Base-by-base conservation (phyloP, 495 filamentous ascomycete species). In the Endocarpon pusillum region DNA sequence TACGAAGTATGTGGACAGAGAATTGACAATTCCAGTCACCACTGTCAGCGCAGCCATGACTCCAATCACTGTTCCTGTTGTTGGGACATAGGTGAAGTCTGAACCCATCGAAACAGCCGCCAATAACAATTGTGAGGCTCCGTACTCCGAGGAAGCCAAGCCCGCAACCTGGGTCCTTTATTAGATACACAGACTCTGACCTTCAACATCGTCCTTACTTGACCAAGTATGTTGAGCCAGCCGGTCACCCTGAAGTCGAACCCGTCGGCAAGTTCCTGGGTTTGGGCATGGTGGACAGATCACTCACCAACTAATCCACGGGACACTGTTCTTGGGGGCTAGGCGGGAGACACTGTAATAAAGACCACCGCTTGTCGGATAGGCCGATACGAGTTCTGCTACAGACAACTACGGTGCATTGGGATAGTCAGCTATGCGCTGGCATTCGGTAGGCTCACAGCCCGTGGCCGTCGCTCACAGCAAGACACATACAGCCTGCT, bases 181-280 rank as follows among this genome's bases (percentile, higher is more conserved):
- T n/a, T n/a, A n/a, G n/a, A n/a, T n/a, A n/a, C n/a, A n/a, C n/a
- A n/a, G n/a, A n/a, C n/a, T n/a, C n/a, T n/a, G n/a, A n/a, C n/a
- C n/a, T n/a, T n/a, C n/a, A n/a, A n/a, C n/a, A n/a, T n/a, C n/a
- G n/a, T n/a, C n/a, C n/a, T n/a, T n/a, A n/a, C n/a, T n/a, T n/a
- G 73, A 24, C 75, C 75, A 3, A 77, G 57, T 2, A 81, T 61
- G 40, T 77, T 79, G 47, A 78, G 61, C 69, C 75, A 81, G 0
- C 75, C 75, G 26, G 61, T 49, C n/a, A 56, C 8, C 46, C 43
- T 46, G 21, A 16, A 9, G 11, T 15, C 17, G 19, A 28, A n/a
- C n/a, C n/a, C n/a, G n/a, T n/a, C n/a, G n/a, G n/a, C n/a, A n/a
- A n/a, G n/a, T n/a, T n/a, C n/a, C n/a, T n/a, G n/a, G n/a, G n/a